A percentile compares a stretch with the other conserved stretches of the same genome.
phyloP scores from a whole-genome alignment of 2,329 filamentous ascomycete genomes.

The Arthroderma sp. region DNA sequence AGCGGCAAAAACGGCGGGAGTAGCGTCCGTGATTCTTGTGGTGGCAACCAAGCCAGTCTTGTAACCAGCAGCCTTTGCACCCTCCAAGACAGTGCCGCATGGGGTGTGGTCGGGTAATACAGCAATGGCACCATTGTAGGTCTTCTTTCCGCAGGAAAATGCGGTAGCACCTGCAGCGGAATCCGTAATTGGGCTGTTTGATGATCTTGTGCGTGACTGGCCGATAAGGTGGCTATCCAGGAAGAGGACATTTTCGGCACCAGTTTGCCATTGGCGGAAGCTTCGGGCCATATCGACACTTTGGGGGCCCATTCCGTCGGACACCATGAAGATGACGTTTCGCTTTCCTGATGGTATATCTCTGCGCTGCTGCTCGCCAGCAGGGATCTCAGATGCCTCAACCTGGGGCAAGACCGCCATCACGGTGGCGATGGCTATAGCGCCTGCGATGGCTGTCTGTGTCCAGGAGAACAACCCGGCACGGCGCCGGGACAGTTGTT shows the following conservation, averaged over 20 bases:
- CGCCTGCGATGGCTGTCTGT: conserved; percentile 62
- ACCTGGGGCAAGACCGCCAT: not conserved
- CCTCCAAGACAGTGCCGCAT: conserved; percentile 87
- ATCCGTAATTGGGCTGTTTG: conserved; percentile 78
- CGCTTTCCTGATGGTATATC: conserved; percentile 54
- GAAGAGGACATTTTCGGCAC: conserved; percentile 60
- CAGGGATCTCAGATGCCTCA: conserved; percentile 48
- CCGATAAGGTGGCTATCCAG: conserved; percentile 87
- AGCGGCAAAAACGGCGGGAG: conserved; percentile 84
- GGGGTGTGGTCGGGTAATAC: conserved; percentile 73
- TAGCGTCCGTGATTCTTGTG: conserved; percentile 88
- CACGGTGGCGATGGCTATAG: conserved; percentile 69
- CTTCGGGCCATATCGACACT: conserved; percentile 75
- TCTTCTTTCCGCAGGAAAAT: conserved; percentile 86
- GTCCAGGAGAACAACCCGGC: conserved; percentile 71
- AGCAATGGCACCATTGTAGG: conserved; percentile 92
- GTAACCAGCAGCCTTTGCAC: conserved; percentile 83
- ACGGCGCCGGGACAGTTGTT: conserved; percentile 53
- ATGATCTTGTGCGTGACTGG: conserved; percentile 73
- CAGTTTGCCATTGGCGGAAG: conserved; percentile 70
- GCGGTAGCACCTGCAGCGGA: conserved; percentile 92
- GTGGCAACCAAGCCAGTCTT: conserved; percentile 90
- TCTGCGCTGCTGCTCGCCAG: conserved; percentile 19
- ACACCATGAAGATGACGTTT: conserved; percentile 98
- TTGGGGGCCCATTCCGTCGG: conserved; percentile 94